Base-by-base conservation (phyloP, 345 rosid genomes). In the Populus ilicifolia region DNA sequence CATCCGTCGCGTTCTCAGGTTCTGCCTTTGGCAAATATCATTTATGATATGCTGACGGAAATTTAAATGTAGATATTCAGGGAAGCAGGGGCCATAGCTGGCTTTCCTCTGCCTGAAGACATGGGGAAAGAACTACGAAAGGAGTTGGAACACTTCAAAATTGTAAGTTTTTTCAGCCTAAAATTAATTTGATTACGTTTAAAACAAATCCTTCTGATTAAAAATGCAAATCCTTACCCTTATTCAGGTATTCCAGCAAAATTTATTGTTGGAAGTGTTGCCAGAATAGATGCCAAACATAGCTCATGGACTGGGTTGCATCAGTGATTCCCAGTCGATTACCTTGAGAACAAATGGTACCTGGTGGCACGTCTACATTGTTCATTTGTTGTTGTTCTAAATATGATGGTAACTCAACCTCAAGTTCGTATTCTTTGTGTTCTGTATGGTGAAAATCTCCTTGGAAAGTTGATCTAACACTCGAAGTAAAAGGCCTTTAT, bases 211-310 rank as follows among this genome's bases (percentile, higher is more conserved):
- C 62, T n/a, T 80, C 71, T 65, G 8, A 14, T 66, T 41, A 62
- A 48, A 70, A 61, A 66, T 44, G 46, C 23, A 66, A 82, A 25
- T 80, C 13, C n/a, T 70, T n/a, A 30, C 46, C 50, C 48, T 21
- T 71, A 29, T 73, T 64, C 86, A 88, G 94, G 81, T 86, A 71
- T 85, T 85, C 79, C 78, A 78, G 76, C 83, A 85, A 75, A 78
- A 83, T 62, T 77, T 85, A 77, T 69, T 75, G 71, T 74, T 87
- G 77, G 79, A 86, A 48, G 62, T 73, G 43, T 71, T 72, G 63
- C 63, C 76, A 61, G 23, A 59, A 50, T 48, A 66, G 82, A 29
- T 69, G 65, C 36, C 38, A 2, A 74, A 75, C 70, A 41, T 29
- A 18, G 27, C 64, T 71, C 43, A 33, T 71, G 5, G 4, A 17